These are phyloP conservation scores for Fagus sylvatica DNA, from an alignment of 306 rosid genomes.

Conservation along the genomic window DNA sequence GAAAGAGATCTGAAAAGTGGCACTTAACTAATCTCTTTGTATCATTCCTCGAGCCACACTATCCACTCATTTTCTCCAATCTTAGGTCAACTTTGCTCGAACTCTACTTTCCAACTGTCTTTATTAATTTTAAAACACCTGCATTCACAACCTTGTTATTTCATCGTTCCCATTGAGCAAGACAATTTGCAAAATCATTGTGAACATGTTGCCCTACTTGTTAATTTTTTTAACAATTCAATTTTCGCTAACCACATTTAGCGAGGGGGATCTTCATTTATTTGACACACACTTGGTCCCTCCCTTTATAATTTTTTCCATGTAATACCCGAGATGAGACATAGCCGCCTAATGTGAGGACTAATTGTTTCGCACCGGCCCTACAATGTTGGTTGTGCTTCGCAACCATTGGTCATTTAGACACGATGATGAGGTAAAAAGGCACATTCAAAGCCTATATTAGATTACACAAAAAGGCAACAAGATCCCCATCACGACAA, in stretches of 20 bases:
- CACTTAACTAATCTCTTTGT: slow-evolving; percentile 12
- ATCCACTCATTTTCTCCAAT: slow-evolving; percentile 21
- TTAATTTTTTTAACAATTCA: slow-evolving; percentile 27
- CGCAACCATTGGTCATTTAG: slow-evolving; percentile 30
- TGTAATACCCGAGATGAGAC: slow-evolving; percentile 57
- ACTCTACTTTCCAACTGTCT: slow-evolving; percentile 43
- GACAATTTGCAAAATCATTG: slow-evolving; percentile 48
- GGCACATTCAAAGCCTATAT: slow-evolving; percentile 43
- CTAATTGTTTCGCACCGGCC: slow-evolving; percentile 56
- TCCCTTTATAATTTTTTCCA: slow-evolving; percentile 31
- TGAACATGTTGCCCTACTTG: slow-evolving; percentile 54
- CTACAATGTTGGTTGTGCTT: slow-evolving; percentile 67
- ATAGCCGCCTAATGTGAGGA: slow-evolving; percentile 34
- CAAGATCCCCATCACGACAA: slow-evolving; percentile 56
- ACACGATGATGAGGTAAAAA: slow-evolving; percentile 27
- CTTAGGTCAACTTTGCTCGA: slow-evolving; percentile 21
- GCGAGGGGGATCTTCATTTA: not conserved
- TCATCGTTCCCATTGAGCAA: slow-evolving; percentile 37
- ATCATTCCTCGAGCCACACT: slow-evolving; percentile 60
- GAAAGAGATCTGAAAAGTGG: slow-evolving; percentile 3
- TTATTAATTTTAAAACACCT: slow-evolving; percentile 35
- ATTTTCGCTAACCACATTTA: slow-evolving; percentile 23
- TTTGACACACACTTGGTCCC: slow-evolving; percentile 22
- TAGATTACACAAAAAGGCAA: slow-evolving; percentile 45
- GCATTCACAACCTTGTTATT: slow-evolving; percentile 32